A percentile compares a stretch with the other conserved stretches of the same genome.
phyloP scores from a whole-genome alignment of 495 filamentous ascomycete species.

The Geopyxis carbonaria region DNA sequence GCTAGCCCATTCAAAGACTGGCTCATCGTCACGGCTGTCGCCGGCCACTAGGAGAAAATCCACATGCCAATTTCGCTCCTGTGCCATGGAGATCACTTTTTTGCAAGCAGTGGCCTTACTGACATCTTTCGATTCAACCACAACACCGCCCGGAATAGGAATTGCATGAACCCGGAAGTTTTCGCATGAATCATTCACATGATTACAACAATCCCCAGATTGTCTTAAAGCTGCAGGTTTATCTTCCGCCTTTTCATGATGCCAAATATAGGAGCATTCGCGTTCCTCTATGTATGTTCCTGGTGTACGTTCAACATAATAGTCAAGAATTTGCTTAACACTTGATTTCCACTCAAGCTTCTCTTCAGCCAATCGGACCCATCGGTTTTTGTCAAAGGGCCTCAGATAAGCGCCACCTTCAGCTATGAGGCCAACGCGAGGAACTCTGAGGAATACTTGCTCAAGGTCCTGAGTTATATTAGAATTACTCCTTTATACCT shows the following conservation, averaged over 20 bases:
- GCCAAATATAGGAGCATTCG: conserved; percentile 72
- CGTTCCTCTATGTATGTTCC: conserved; percentile 73
- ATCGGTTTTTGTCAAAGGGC: conserved; percentile 44
- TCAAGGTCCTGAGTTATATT: conserved; percentile 45
- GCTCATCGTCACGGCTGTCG: conserved; percentile 80
- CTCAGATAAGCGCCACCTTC: conserved; percentile 86
- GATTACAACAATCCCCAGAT: conserved; percentile 70
- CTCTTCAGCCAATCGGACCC: conserved; percentile 57
- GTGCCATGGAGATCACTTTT: conserved; percentile 44
- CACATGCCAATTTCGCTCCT: conserved; percentile 31
- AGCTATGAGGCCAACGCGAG: conserved; percentile 67
- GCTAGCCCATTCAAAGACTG: conserved; percentile 87
- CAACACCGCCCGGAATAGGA: conserved; percentile 55
- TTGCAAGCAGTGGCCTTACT: conserved; percentile 69
- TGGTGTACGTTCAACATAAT: conserved; percentile 75
- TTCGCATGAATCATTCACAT: conserved; percentile 83
- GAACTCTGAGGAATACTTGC: conserved; percentile 58
- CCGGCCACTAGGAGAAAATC: conserved; percentile 79
- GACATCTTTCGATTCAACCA: conserved; percentile 64
- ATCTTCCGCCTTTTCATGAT: conserved; percentile 70
- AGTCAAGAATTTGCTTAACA: conserved; percentile 58
- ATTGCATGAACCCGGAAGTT: conserved; percentile 68
- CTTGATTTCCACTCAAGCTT: conserved; percentile 64
- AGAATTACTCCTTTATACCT: neutral
- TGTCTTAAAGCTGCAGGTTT: conserved; percentile 50